phyloP scores from a whole-genome alignment of 306 rosid species.

The Glycine soja region DNA sequence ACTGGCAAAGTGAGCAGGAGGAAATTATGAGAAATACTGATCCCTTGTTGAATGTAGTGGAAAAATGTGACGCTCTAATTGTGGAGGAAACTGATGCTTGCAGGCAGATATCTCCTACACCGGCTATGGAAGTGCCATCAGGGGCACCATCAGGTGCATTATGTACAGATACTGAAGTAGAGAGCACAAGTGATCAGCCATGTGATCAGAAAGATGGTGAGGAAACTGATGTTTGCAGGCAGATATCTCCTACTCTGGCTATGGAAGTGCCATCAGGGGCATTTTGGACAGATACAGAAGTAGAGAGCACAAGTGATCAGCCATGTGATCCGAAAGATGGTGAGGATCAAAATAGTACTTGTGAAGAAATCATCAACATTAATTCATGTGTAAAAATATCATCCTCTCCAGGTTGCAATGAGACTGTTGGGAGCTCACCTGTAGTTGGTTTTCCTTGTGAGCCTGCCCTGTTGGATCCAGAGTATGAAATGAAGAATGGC shows the following conservation, averaged over 20 bases:
- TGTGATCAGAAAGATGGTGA: constrained; percentile 50
- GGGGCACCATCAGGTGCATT: constrained; percentile 27
- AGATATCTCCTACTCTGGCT: constrained; percentile 47
- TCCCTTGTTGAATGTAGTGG: constrained; percentile 47
- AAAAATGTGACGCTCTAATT: constrained; percentile 50
- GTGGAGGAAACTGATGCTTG: constrained; percentile 45
- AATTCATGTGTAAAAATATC: constrained; percentile 44
- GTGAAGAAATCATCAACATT: constrained; percentile 43
- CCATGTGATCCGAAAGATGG: constrained; percentile 48
- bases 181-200: constrained; percentile 41
- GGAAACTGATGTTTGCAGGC: constrained; percentile 33
- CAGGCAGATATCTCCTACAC: constrained; percentile 47
- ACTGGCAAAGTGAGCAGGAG: constrained; percentile 57
- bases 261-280: constrained; percentile 49
- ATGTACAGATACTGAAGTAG: constrained; percentile 46
- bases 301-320: constrained; percentile 43
- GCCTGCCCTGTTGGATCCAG: constrained; percentile 49
- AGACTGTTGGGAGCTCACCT: constrained; percentile 50
- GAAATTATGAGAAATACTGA: constrained; percentile 47
- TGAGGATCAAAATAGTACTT: constrained; percentile 10
- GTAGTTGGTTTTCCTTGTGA: constrained; percentile 52
- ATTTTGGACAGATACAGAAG: constrained; percentile 45
- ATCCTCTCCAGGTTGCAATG: constrained; percentile 50
- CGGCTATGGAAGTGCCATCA: constrained; percentile 49
- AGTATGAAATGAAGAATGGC: constrained; percentile 43